These are phyloP conservation scores for Lathyrus sativus DNA, from an alignment of 306 rosid genomes.

Conservation along the genomic window DNA sequence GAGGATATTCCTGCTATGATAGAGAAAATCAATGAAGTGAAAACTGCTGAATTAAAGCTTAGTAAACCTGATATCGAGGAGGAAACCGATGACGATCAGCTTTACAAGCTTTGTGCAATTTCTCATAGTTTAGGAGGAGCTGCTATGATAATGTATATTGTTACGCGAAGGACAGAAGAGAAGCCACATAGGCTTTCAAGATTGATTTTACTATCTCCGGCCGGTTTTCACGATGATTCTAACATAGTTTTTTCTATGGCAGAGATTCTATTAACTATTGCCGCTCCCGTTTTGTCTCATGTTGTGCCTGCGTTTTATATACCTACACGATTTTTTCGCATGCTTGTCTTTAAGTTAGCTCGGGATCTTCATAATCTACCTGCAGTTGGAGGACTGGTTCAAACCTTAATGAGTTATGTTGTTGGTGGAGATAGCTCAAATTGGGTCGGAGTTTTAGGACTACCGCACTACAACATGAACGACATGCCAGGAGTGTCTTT, in stretches of 20 bases:
- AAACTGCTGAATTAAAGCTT: conserved; percentile 72
- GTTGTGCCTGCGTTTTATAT: conserved; percentile 82
- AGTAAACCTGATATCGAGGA: conserved; percentile 62
- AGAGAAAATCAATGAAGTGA: conserved; percentile 81
- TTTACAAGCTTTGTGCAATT: conserved; percentile 78
- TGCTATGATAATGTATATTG: conserved; percentile 67
- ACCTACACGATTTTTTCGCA: conserved; percentile 89
- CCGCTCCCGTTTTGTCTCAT: conserved; percentile 67
- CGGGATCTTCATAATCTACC: conserved; percentile 88
- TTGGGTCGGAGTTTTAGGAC: conserved; percentile 88
- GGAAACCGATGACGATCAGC: conserved; percentile 64
- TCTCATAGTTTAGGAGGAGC: conserved; percentile 96
- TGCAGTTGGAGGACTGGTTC: conserved; percentile 92
- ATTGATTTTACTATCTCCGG: conserved; percentile 80
- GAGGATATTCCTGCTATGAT: conserved; percentile 90
- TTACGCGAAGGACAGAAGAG: conserved; percentile 64
- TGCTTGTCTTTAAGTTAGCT: conserved; percentile 88
- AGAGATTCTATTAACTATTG: conserved; percentile 53
- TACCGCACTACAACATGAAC: conserved; percentile 94
- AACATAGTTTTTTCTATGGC: conserved; percentile 56
- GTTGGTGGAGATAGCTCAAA: conserved; percentile 97
- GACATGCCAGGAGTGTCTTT: conserved; percentile 95
- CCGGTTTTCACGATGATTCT: conserved; percentile 88
- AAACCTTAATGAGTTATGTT: conserved; percentile 79
- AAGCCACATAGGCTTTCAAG: conserved; percentile 89